Base-by-base conservation (phyloP, 306 rosid genomes). In the Prunus padus region DNA sequence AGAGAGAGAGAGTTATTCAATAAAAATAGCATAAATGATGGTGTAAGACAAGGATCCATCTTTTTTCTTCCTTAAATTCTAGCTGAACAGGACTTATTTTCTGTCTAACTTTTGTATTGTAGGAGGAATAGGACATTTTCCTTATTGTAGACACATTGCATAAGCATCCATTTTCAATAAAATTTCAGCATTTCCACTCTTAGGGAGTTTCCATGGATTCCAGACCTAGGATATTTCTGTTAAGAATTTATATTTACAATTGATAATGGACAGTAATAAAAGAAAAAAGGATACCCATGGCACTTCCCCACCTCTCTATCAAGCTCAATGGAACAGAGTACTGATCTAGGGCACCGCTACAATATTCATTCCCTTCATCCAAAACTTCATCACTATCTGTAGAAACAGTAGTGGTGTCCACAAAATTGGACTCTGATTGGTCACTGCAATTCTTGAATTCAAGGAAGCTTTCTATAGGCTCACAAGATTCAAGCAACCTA, bases 291-390 rank as follows among this genome's bases (percentile, higher is more conserved):
- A 95, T 95, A 95, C 97, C 98, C 99, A 92, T 89, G 45, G 92
- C 97, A 89, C 88, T 92, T 78, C 97, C 99, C 98, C 97, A 95
- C 79, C 97, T 87, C 84, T 95, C 99, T 78, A 95, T 79, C 92
- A 92, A 86, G 81, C 89, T 82, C 30, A 82, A 73, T n/a, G 93
- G 93, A 61, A 92, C 96, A 28, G 74, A 49, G 84, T 88, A 95
- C 75, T 84, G 88, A 74, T 84, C 84, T n/a, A 82, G 57, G 67
- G 89, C 68, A 78, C 72, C 60, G 9, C 12, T 40, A 71, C 76
- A 78, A 67, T 20, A 62, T 52, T 67, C 82, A 65, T 31, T 51
- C 11, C 15, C 56, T 77, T 78, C 80, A 65, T 71, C 77, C 67
- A 75, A 46, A 56, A 72, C 82, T 68, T 33, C 73, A 64, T 73